Base-by-base conservation (phyloP, 106 monocot species). In the Platanthera guangdongensis region DNA sequence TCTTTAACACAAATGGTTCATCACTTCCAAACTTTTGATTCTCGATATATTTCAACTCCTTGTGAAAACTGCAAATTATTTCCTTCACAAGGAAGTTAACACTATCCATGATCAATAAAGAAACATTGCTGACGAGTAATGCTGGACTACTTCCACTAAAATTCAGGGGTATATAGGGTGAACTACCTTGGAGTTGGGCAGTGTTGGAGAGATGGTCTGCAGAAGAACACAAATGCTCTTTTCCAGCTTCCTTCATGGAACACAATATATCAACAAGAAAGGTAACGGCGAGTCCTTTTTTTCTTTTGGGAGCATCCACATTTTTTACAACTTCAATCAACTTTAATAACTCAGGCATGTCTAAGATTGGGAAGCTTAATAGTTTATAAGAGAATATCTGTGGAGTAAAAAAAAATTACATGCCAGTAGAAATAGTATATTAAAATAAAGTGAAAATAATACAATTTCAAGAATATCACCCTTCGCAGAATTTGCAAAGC, bases 241-340 rank as follows among this genome's bases (percentile, higher is more conserved):
- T 50, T 48, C 57, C 73, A 83, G 25, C 7, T 28, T 12, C 75
- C 73, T 86, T 86, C 8, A 84, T 45, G 74, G 25, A 74, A 74
- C 87, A 86, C 45, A 84, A 46, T 47, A 89, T 81, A 70, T 86
- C 79, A 39, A 86, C 82, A 74, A 92, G 78, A 75, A 95, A 73
- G 12, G 57, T 49, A 80, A 89, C 52, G 74, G 84, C 80, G 55
- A 83, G 79, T 39, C 49, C 22, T 71, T 81, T 82, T 73, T 84
- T 91, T 51, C 14, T 22, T 45, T 63, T 72, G 30, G 15, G 32
- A 28, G 81, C 71, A 76, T 75, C 30, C 53, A 80, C 76, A 74
- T 51, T 72, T 75, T 84, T 75, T 52, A 86, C 49, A 71, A 71
- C 45, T 18, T 71, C 16, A 49, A 95, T 51, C 15, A 87, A 64